These are phyloP conservation scores for Hamamelis virginiana DNA, from an alignment of 164 flowering plant species.

Conservation along the genomic window DNA sequence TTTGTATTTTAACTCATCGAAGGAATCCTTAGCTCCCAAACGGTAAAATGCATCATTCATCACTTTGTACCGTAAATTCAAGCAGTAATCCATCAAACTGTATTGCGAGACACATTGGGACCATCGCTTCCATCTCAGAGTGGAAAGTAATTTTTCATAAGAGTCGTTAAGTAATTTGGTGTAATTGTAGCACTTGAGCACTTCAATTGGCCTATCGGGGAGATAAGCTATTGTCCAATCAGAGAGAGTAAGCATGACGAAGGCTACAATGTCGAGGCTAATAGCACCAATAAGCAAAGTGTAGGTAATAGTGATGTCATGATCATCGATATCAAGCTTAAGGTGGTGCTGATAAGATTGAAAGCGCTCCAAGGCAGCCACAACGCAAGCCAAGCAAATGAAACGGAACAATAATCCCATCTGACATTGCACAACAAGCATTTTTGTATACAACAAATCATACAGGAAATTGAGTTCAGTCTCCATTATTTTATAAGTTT, in stretches of 20 bases:
- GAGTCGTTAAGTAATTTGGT: background rate
- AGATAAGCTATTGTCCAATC: conserved; percentile 5
- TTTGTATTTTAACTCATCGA: background rate
- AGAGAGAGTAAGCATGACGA: background rate
- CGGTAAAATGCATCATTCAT: background rate
- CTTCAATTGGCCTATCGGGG: too few relatives aligned
- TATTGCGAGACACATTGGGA: conserved; percentile 1
- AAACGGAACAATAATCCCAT: background rate
- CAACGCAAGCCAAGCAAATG: background rate
- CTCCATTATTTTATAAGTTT: conserved; percentile 2
- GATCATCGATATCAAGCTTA: background rate
- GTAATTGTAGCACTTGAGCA: background rate
- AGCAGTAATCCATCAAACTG: background rate
- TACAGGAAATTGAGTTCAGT: conserved; percentile 16
- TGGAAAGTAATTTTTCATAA: too few relatives aligned
- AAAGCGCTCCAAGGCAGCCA: background rate
- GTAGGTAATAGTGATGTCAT: conserved; percentile 1
- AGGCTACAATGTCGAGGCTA: background rate
- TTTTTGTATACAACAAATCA: conserved; percentile 14
- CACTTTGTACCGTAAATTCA: background rate
- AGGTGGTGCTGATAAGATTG: background rate
- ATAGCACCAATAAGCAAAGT: conserved; percentile 2
- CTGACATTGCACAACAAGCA: background rate
- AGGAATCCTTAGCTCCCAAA: background rate
- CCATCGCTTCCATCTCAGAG: too few relatives aligned